Percentiles rank a stretch among this genome's conserved stretches.
Evolutionary conservation across 1,139 yeast species (phyloP).

Genomic region (Lodderomyces margitis): DNA sequence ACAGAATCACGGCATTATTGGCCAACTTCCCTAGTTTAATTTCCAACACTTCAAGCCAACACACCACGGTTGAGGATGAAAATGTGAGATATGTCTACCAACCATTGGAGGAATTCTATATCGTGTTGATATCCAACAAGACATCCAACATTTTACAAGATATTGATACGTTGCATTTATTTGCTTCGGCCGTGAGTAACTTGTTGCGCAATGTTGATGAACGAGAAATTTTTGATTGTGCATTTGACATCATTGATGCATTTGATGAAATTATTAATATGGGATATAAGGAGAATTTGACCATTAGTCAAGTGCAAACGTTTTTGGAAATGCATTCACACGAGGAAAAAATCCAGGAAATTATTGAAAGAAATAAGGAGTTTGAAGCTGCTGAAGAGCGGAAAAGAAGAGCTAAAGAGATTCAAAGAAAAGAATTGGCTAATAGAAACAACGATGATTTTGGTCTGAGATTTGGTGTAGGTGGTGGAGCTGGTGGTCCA

Average conservation of each 20-base stretch:
- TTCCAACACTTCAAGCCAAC: slow-evolving; percentile 71
- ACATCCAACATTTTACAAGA: slow-evolving; percentile 93
- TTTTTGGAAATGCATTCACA: slow-evolving; percentile 97
- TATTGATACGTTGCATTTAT: slow-evolving; percentile 84
- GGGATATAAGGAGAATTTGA: slow-evolving; percentile 88
- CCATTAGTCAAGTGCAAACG: slow-evolving; percentile 79
- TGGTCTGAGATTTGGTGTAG: slow-evolving; percentile 8
- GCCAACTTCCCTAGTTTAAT: slow-evolving; percentile 85
- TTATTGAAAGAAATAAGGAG: slow-evolving; percentile 95
- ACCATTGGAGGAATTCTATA: slow-evolving; percentile 91
- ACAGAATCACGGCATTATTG: slow-evolving; percentile 80
- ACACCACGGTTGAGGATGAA: slow-evolving; percentile 93
- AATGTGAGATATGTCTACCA: slow-evolving; percentile 92
- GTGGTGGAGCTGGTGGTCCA: slow-evolving; percentile 16
- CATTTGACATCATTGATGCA: slow-evolving; percentile 87
- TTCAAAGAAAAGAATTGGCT: slow-evolving; percentile 83
- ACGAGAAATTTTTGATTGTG: slow-evolving; percentile 75
- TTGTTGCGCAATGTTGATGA: slow-evolving; percentile 76
- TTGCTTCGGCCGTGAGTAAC: slow-evolving; percentile 77
- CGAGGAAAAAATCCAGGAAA: slow-evolving; percentile 97
- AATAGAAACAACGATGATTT: slow-evolving; percentile 36
- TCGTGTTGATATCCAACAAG: slow-evolving; percentile 86
- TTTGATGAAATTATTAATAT: slow-evolving; percentile 90
- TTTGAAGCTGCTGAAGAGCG: slow-evolving; percentile 96
- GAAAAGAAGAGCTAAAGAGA: slow-evolving; percentile 92